Evolutionary conservation across 2,329 filamentous ascomycete species (phyloP).

Genomic region (Arthrobotrys entomopaga): DNA sequence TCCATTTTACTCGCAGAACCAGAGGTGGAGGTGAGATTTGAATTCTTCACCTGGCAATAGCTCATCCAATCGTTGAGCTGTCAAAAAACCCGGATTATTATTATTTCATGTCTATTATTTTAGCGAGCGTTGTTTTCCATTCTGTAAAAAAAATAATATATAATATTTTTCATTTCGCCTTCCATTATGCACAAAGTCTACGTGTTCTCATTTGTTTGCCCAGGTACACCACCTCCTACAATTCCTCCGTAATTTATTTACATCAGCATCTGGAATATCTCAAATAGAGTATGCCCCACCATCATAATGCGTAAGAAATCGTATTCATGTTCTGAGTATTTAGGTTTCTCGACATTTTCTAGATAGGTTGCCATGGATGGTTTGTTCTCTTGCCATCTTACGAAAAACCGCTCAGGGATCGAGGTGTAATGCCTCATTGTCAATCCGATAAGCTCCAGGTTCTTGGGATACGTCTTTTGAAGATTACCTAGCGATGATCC

Average conservation of each 20-base stretch:
- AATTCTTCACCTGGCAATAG: neutral
- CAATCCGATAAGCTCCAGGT: constrained; percentile 18
- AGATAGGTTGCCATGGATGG: no score
- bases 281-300: no score
- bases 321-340: no score
- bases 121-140: constrained; percentile 9
- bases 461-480: constrained; percentile 2
- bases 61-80: neutral
- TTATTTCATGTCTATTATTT: neutral
- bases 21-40: neutral
- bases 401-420: constrained; percentile 5
- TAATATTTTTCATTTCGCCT: neutral
- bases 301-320: no score
- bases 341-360: no score
- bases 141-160: neutral
- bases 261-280: no score
- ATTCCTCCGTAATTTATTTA: no score
- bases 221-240: no score
- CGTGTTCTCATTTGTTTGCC: no score
- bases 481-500: neutral
- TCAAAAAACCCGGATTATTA: no score
- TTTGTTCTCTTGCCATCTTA: no score
- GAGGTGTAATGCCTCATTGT: neutral
- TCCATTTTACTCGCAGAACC: neutral
- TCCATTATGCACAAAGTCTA: no score